Evolutionary conservation across 1,284 basidiomycete species (phyloP), one percentile per base, ranked within the genome.

Genomic region (Ceratobasidium theobromae): DNA sequence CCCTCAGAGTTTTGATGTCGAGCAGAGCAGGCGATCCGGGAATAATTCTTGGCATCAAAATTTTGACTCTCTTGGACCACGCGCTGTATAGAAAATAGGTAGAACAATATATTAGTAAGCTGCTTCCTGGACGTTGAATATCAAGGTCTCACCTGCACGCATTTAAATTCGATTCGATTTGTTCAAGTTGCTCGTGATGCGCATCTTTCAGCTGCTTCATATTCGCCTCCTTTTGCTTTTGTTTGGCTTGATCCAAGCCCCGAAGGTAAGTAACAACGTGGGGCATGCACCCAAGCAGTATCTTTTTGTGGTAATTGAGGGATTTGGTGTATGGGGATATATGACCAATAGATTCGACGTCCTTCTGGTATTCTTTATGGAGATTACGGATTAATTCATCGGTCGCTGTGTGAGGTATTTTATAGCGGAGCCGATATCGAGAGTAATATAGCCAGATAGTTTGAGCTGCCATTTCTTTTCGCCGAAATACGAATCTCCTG

Each of bases 221-320:
- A 23, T 65, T 65, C 9, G 28, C 23, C 9, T 45, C 38, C 40
- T 65, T 65, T 14, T 65, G 49, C 18, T 45, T n/a, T n/a, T 53
- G 35, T 3, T 53, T 41, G 25, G 53, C 30, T 11, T 21, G 49
- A 16, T 53, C 62, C 28, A 65, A 18, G 8, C 51, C 51, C 5
- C 51, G 35, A 11, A 65, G 51, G 18, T 53, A 65, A 4, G 45
- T 35, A 3, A 25, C 32, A 12, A 53, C 62, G 18, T 65, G 62
- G 1, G 62, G 62, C 62, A 65, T 65, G n/a, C 21, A 51, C 16
- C 62, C 62, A 6, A 65, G 51, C 21, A 65, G 27, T 2, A 65
- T 35, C 5, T 35, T 35, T 18, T 65, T 18, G 16, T 65, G 62
- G 1, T 46, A 14, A 4, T 40, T 35, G 28, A 53, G 46, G 2